Evolutionary conservation across 75 land plant genomes (phyloP).

Genomic region (Ceratopteris richardii): DNA sequence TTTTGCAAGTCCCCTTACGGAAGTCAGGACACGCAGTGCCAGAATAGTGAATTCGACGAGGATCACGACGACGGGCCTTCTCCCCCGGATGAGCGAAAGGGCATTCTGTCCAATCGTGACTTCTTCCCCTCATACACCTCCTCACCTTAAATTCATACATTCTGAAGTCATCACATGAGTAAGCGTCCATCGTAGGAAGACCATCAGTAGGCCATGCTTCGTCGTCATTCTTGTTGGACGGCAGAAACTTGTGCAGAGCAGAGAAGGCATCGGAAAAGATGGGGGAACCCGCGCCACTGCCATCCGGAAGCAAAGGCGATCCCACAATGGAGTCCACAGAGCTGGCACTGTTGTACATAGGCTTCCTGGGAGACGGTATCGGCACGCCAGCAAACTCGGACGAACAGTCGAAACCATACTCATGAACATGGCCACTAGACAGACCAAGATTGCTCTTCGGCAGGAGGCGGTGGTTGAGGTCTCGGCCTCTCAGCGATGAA

Average conservation of each 20-base stretch:
- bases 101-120: slow-evolving; percentile 85
- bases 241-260: slow-evolving; percentile 33
- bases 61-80: slow-evolving; percentile 69
- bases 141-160: slow-evolving; percentile 84
- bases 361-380: too few relatives aligned
- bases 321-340: too few relatives aligned
- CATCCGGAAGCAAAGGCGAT: too few relatives aligned
- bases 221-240: slow-evolving; percentile 41
- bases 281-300: slow-evolving; percentile 17
- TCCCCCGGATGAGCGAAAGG: slow-evolving; percentile 80
- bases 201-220: slow-evolving; percentile 15
- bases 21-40: slow-evolving; percentile 55
- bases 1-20: slow-evolving; percentile 45
- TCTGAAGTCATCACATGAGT: slow-evolving; percentile 60
- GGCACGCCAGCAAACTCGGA: too few relatives aligned
- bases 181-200: slow-evolving; percentile 32
- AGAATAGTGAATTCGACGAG: slow-evolving; percentile 51
- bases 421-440: too few relatives aligned
- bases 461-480: too few relatives aligned
- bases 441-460: too few relatives aligned
- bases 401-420: too few relatives aligned
- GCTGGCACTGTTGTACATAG: too few relatives aligned
- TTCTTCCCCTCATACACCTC: slow-evolving; percentile 48
- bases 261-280: slow-evolving; percentile 21
- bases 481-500: too few relatives aligned